A percentile compares a stretch with the other conserved stretches of the same genome.
Evolutionary conservation across 805 yeast species (phyloP).

Genomic region (Candida ipomoeae): DNA sequence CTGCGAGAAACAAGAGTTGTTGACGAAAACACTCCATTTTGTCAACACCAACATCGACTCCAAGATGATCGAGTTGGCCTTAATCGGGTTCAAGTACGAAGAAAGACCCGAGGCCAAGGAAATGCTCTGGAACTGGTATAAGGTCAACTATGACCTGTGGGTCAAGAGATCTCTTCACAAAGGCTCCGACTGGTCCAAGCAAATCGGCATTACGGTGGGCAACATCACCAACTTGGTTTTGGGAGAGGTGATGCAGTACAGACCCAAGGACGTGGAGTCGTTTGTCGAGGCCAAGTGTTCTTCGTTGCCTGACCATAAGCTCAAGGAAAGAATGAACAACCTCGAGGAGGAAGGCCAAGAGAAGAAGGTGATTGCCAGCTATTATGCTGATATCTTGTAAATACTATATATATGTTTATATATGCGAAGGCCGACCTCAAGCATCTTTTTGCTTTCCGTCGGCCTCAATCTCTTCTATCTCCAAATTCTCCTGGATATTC

Average conservation of each 20-base stretch:
- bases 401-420: neutral
- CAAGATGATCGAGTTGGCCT: conserved; percentile 49
- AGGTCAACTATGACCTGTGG: conserved; percentile 50
- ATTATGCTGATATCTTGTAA: conserved; percentile 13
- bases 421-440: neutral
- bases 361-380: conserved; percentile 15
- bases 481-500: conserved; percentile 85
- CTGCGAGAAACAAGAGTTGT: conserved; percentile 40
- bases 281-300: conserved; percentile 30
- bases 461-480: conserved; percentile 47
- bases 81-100: conserved; percentile 50
- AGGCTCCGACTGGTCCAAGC: conserved; percentile 44
- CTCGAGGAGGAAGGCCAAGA: conserved; percentile 22
- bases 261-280: conserved; percentile 23
- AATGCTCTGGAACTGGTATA: conserved; percentile 56
- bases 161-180: conserved; percentile 42
- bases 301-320: conserved; percentile 37
- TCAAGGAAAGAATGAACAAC: conserved; percentile 22
- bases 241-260: conserved; percentile 35
- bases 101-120: conserved; percentile 25
- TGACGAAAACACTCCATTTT: conserved; percentile 53
- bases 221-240: conserved; percentile 41
- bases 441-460: neutral
- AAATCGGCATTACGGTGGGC: conserved; percentile 42
- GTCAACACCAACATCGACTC: conserved; percentile 54